These are phyloP conservation scores for Ophiocordyceps australis DNA, from an alignment of 2,329 filamentous ascomycete species.

Conservation along the genomic window DNA sequence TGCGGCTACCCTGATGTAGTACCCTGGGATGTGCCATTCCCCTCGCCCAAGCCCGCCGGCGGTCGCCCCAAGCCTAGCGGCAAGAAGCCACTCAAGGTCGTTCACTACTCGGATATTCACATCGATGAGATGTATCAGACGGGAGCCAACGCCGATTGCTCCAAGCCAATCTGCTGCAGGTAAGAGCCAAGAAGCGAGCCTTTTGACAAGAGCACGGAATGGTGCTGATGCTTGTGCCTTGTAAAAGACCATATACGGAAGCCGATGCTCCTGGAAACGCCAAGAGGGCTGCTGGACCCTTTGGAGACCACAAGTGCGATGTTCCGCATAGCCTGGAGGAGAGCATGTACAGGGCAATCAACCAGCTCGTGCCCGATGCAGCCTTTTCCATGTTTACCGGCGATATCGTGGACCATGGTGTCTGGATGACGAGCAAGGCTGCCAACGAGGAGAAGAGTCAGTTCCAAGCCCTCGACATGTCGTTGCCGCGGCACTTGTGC, in stretches of 20 bases:
- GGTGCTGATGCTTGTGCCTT: no score
- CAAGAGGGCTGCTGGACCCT: slow-evolving; percentile 27
- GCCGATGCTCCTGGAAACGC: slow-evolving; percentile 28
- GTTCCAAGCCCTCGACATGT: background rate
- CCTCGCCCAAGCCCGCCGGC: slow-evolving; percentile 18
- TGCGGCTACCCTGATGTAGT: slow-evolving; percentile 28
- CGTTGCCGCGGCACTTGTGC: no score
- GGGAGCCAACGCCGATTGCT: slow-evolving; percentile 34
- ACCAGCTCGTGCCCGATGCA: slow-evolving; percentile 22
- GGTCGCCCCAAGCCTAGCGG: slow-evolving; percentile 21
- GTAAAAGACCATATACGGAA: slow-evolving; percentile 25
- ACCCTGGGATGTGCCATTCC: slow-evolving; percentile 22
- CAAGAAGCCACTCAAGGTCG: slow-evolving; percentile 28
- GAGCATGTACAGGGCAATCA: slow-evolving; percentile 35
- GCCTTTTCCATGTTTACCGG: slow-evolving; percentile 41
- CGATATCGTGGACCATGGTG: slow-evolving; percentile 34
- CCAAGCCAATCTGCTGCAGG: slow-evolving; percentile 41
- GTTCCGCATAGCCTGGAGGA: slow-evolving; percentile 28
- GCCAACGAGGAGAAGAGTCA: slow-evolving; percentile 13
- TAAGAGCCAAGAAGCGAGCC: no score
- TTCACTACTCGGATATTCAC: slow-evolving; percentile 43
- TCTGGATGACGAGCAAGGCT: slow-evolving; percentile 23
- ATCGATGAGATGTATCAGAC: slow-evolving; percentile 34
- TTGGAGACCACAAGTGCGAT: slow-evolving; percentile 35
- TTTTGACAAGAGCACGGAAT: no score